Base-by-base conservation (phyloP, 2,329 filamentous ascomycete genomes). In the Aspergillus hiratsukae region DNA sequence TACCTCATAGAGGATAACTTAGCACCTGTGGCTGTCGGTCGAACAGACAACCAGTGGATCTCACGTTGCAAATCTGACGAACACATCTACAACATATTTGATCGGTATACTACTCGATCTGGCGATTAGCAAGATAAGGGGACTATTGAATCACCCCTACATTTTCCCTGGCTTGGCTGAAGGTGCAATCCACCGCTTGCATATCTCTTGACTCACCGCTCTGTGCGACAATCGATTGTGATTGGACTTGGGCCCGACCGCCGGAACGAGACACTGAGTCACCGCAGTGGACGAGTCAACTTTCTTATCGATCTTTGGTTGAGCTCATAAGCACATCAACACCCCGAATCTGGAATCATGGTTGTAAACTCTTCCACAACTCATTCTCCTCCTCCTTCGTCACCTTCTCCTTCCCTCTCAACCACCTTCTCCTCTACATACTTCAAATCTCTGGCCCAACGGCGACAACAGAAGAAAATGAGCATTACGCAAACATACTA, bases 401-500 rank as follows among this genome's bases (percentile, higher is more conserved):
- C 55, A 62, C 59, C 60, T 50, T 56, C 60, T 57, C 63, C 56
- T 56, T 67, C 56, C 1, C 4, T 48, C 59, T 64, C 72, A 57
- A 64, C 69, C 58, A 56, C 67, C 60, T 64, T 66, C 53, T 66
- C 69, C 58, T 69, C 67, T 53, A 69, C 73, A 28, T 72, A 75
- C 64, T 76, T 76, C 37, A 67, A 78, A 51, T 75, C 78, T 63
- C 62, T 72, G 58, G 53, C 62, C 43, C 66, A 71, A 40, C 65
- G 67, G 21, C 71, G 67, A 29, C 78, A 79, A 74, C 82, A 88
- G 80, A 89, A 91, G 78, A 92, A 88, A 79, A 97, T 97, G 94
- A 95, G 89, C 75, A 88, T 97, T 80, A 95, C 93, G 28, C 91
- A 97, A 79, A 97, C 93, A 60, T 99, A 97, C 88, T 96, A 91